Evolutionary conservation across 2,329 filamentous ascomycete species (phyloP).

Genomic region (Fusarium algeriense): DNA sequence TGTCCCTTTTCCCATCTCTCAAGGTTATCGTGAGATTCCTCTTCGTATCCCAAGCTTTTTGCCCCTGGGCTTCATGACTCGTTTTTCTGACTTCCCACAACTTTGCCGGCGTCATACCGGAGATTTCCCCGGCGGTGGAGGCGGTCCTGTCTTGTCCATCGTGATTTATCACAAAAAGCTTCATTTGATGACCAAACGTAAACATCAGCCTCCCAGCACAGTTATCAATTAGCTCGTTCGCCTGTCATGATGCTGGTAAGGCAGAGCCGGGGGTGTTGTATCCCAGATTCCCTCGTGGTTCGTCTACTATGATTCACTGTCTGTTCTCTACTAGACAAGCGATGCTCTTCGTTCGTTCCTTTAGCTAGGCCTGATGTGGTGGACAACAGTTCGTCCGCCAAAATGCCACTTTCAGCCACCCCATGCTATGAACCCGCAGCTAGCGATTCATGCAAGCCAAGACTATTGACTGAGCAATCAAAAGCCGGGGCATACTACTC

Average conservation of each 20-base stretch:
- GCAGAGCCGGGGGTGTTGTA: slow-evolving; percentile 11
- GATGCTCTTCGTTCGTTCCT: background rate
- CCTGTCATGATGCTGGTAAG: slow-evolving; percentile 13
- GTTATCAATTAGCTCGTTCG: background rate
- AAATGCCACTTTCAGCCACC: slow-evolving; percentile 16
- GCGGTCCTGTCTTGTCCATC: slow-evolving; percentile 17
- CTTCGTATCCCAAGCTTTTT: background rate
- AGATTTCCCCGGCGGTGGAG: slow-evolving; percentile 31
- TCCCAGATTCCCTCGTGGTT: slow-evolving; percentile 18
- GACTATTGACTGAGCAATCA: slow-evolving; percentile 30
- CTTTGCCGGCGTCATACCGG: slow-evolving; percentile 11
- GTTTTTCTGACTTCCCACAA: slow-evolving; percentile 3
- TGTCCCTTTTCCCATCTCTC: background rate
- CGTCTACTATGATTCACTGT: background rate
- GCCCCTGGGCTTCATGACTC: slow-evolving; percentile 38
- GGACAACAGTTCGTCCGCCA: slow-evolving; percentile 12
- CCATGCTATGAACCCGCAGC: slow-evolving; percentile 15
- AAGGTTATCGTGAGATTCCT: background rate
- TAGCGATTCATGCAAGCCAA: slow-evolving; percentile 34
- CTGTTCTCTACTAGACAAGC: background rate
- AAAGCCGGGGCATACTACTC: slow-evolving; percentile 9
- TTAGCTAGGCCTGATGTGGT: slow-evolving; percentile 23
- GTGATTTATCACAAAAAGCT: slow-evolving; percentile 13
- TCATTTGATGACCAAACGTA: slow-evolving; percentile 3
- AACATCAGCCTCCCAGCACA: background rate